Conservation (phyloP, 345 rosid species). For the Lepidium africanum region DNA sequence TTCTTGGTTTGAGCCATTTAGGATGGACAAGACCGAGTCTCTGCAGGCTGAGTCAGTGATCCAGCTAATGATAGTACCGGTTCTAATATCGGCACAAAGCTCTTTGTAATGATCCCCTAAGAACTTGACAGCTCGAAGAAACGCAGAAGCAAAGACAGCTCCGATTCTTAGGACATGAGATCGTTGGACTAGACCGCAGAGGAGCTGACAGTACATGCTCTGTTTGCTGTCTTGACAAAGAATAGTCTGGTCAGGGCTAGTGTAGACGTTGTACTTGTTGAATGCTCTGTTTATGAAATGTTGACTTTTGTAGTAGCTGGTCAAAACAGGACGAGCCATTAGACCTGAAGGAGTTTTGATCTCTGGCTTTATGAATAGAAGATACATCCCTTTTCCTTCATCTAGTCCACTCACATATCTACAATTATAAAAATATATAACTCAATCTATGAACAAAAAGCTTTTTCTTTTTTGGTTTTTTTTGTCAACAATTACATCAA, state of each 20-base stretch:
- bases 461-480: no score
- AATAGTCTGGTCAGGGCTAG: slow-evolving; percentile 89
- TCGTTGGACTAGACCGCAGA: slow-evolving; percentile 74
- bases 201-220: slow-evolving; percentile 91
- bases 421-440: slow-evolving; percentile 8
- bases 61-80: slow-evolving; percentile 65
- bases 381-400: slow-evolving; percentile 90
- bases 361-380: slow-evolving; percentile 80
- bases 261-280: slow-evolving; percentile 66
- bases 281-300: slow-evolving; percentile 75
- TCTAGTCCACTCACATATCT: slow-evolving; percentile 81
- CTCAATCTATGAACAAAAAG: not conserved
- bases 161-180: slow-evolving; percentile 75
- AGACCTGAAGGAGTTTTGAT: slow-evolving; percentile 70
- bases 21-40: slow-evolving; percentile 39
- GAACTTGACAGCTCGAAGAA: slow-evolving; percentile 80
- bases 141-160: slow-evolving; percentile 89
- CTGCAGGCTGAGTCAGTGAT: slow-evolving; percentile 62
- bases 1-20: slow-evolving; percentile 36
- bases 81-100: slow-evolving; percentile 61
- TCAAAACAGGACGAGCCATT: slow-evolving; percentile 88
- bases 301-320: slow-evolving; percentile 87
- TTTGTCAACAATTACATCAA: no score
- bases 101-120: slow-evolving; percentile 72
- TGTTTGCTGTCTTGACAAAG: slow-evolving; percentile 87